Evolutionary conservation across 768 basidiomycete species (phyloP).

Genomic region (Leucogyrophana mollusca): DNA sequence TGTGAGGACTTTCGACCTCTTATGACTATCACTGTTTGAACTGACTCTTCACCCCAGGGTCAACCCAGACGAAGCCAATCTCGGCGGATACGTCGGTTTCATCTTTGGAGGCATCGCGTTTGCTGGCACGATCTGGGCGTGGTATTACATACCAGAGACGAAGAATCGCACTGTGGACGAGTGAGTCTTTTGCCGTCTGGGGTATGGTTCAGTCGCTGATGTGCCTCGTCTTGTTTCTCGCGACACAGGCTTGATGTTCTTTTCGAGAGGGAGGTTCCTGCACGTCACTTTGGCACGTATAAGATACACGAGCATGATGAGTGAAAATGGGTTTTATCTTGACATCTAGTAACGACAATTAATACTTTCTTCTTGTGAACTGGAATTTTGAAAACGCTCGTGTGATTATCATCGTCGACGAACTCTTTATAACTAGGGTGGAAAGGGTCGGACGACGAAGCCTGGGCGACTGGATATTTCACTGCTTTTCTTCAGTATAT

Average conservation of each 20-base stretch:
- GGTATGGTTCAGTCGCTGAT: no score
- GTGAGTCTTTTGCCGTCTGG: constrained; percentile 11
- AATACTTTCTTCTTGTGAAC: no score
- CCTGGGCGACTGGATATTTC: no score
- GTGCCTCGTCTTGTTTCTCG: background rate
- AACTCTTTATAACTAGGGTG: no score
- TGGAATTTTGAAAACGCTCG: no score
- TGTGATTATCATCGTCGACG: no score
- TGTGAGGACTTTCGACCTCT: constrained; percentile 12
- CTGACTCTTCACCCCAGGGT: constrained; percentile 10
- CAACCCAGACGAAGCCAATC: constrained; percentile 25
- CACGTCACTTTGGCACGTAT: constrained; percentile 22
- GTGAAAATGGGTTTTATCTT: no score
- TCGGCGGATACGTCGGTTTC: constrained; percentile 27
- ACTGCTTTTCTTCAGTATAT: no score
- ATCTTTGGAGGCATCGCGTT: constrained; percentile 24
- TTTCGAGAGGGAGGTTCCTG: constrained; percentile 28
- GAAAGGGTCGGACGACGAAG: no score
- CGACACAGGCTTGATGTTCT: constrained; percentile 25
- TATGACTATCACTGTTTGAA: no score
- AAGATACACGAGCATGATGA: constrained; percentile 11
- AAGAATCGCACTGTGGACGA: constrained; percentile 27
- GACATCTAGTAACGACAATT: no score
- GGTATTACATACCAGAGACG: constrained; percentile 27
- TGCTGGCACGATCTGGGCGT: constrained; percentile 20